phyloP scores from a whole-genome alignment of 257 asterid genomes.

The Mitragyna speciosa region DNA sequence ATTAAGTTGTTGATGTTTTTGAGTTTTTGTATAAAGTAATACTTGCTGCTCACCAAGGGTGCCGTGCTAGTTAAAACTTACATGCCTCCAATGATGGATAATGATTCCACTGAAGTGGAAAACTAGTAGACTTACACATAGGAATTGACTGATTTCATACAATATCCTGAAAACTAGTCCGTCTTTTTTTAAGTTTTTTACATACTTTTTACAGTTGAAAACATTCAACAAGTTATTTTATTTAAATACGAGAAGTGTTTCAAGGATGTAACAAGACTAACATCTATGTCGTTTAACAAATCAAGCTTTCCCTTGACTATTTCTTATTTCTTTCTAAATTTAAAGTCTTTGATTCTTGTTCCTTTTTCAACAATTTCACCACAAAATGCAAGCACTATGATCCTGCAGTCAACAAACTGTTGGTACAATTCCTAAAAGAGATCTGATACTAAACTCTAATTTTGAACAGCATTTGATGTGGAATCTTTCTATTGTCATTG shows the following conservation, averaged over 20 bases:
- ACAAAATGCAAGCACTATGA: neutral
- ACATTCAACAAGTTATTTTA: neutral
- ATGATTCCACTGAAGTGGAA: neutral
- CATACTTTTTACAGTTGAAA: neutral
- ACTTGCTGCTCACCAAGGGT: neutral
- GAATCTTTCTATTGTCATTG: neutral
- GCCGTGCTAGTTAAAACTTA: neutral
- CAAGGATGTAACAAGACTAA: neutral
- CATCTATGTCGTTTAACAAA: neutral
- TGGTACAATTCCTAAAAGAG: neutral
- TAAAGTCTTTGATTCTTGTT: neutral
- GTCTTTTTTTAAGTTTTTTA: neutral
- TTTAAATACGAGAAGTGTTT: neutral
- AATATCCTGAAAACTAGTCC: neutral
- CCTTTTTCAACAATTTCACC: neutral
- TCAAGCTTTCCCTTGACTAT: conserved; percentile 5
- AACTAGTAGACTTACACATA: neutral
- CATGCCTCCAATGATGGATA: neutral
- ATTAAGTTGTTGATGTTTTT: neutral
- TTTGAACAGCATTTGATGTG: neutral
- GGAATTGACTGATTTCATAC: neutral
- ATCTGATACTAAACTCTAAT: neutral
- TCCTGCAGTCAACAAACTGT: neutral
- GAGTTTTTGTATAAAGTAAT: neutral
- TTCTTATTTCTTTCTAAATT: neutral